Percentiles rank a stretch among this genome's conserved stretches.
phyloP scores from a whole-genome alignment of 176 grass and related monocot genomes.

The Raddia guianensis region DNA sequence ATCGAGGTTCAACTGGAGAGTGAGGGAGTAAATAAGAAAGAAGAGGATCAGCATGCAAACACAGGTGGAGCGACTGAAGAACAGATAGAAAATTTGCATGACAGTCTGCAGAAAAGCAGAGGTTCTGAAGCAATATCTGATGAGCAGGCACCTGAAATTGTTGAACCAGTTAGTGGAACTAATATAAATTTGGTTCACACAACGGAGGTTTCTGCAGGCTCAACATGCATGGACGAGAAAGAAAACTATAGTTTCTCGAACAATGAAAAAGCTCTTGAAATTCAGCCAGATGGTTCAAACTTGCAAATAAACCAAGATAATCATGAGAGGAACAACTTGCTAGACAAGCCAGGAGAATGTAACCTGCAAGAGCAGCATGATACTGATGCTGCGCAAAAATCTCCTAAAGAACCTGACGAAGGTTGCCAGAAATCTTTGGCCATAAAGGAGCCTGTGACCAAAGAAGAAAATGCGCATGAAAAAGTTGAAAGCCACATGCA shows the following conservation, averaged over 20 bases:
- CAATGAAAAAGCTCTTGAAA: conserved; percentile 32
- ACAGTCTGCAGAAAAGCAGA: conserved; percentile 27
- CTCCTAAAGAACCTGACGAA: conserved; percentile 31
- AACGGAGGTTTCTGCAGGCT: conserved; percentile 41
- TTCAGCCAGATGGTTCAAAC: conserved; percentile 24
- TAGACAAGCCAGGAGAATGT: conserved; percentile 34
- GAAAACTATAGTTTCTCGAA: conserved; percentile 25
- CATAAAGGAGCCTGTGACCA: conserved; percentile 24
- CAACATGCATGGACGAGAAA: conserved; percentile 23
- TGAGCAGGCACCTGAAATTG: conserved; percentile 34
- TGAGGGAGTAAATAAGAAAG: conserved; percentile 43
- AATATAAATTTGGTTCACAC: conserved; percentile 32
- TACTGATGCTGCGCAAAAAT: conserved; percentile 21
- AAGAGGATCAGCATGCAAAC: conserved; percentile 32
- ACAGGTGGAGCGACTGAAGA: conserved; percentile 12
- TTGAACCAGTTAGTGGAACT: conserved; percentile 36
- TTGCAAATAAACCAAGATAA: conserved; percentile 41
- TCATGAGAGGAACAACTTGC: conserved; percentile 32
- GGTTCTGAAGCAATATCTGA: conserved; percentile 36
- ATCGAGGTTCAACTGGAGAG: conserved; percentile 26
- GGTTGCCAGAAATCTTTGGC: conserved; percentile 29
- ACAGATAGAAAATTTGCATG: conserved; percentile 32
- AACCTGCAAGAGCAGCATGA: conserved; percentile 35
- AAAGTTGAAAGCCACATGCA: conserved; percentile 30
- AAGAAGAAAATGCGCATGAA: conserved; percentile 43